Base-by-base conservation (phyloP, 208 protist genomes). In the Porcisia deanei region DNA sequence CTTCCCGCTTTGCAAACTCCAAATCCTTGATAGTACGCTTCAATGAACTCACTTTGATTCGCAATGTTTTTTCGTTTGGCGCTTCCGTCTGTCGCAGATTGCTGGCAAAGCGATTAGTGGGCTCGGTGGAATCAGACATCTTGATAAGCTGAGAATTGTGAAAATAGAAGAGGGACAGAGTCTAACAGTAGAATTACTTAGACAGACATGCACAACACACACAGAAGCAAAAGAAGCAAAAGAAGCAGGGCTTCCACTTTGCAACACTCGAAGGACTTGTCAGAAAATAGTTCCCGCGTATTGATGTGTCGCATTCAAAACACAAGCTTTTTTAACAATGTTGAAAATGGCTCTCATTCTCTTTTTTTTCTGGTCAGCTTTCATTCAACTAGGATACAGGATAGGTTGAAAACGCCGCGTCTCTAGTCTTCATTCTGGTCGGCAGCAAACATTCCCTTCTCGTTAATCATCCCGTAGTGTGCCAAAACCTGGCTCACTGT, bases 391-490 rank as follows among this genome's bases (percentile, higher is more conserved):
- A 41, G 22, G 12, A 12, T 57, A 4, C 45, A 4, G 25, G 18
- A 54, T 12, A 39, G 12, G 22, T 67, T 10, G n/a, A 71, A 59
- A 67, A 45, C 58, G 52, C 67, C 43, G 37, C 20, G 16, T 41
- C 22, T 71, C 37, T 87, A 96, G 30, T 96, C 90, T 41, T 85
- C 74, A 53, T 66, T 82, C 66, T 97, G 94, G 70, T 97, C 94
- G 30, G 89, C 85, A 43, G 90, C 87, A 85, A 96, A 96, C 94
- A 97, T 97, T 10, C 92, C 94, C 54, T 91, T 91, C 14, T 94
- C 91, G 53, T 97, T 97, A 34, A 96, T 67, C 90, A 97, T 96
- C 2, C 92, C 92, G 75, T 97, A 92, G 66, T 89, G 55, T 2
- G 77, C 81, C 43, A 97, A 82, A 8, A 96, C 90, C 57, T 90